phyloP scores from a whole-genome alignment of 1,284 basidiomycete genomes.

The Apiotrichum laibachii region DNA sequence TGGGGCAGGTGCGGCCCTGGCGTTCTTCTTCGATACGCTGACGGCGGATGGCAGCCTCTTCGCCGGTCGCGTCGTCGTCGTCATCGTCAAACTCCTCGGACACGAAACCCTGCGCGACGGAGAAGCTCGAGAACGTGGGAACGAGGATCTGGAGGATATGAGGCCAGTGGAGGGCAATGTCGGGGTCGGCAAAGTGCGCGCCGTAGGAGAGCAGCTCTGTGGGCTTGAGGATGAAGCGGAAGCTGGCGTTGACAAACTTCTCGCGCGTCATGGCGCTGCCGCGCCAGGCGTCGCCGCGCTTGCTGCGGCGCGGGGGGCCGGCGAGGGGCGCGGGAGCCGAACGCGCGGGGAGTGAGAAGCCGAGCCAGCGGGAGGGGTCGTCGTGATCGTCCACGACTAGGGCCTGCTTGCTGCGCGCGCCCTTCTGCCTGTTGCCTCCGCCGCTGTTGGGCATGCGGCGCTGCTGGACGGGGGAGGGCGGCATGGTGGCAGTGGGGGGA shows the following conservation, averaged over 20 bases:
- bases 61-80: slow-evolving; percentile 35
- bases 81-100: slow-evolving; percentile 29
- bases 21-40: slow-evolving; percentile 45
- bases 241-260: slow-evolving; percentile 89
- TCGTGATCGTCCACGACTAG: slow-evolving; percentile 27
- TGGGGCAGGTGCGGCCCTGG: slow-evolving; percentile 73
- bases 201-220: slow-evolving; percentile 73
- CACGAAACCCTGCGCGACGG: slow-evolving; percentile 49
- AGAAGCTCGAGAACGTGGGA: slow-evolving; percentile 60
- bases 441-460: slow-evolving; percentile 6
- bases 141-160: slow-evolving; percentile 94
- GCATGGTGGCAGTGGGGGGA: background rate
- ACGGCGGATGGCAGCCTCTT: slow-evolving; percentile 34
- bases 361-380: slow-evolving; percentile 57
- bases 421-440: slow-evolving; percentile 2
- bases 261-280: slow-evolving; percentile 72
- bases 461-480: slow-evolving; percentile 5
- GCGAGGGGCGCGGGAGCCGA: slow-evolving; percentile 43
- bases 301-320: slow-evolving; percentile 63
- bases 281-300: slow-evolving; percentile 58
- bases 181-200: slow-evolving; percentile 90
- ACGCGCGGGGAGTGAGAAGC: slow-evolving; percentile 77
- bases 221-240: slow-evolving; percentile 89
- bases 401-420: slow-evolving; percentile 25
- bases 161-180: slow-evolving; percentile 93